Evolutionary conservation across 805 yeast species (phyloP), one percentile per base, ranked within the genome.

Genomic region (Lipomyces sp.): DNA sequence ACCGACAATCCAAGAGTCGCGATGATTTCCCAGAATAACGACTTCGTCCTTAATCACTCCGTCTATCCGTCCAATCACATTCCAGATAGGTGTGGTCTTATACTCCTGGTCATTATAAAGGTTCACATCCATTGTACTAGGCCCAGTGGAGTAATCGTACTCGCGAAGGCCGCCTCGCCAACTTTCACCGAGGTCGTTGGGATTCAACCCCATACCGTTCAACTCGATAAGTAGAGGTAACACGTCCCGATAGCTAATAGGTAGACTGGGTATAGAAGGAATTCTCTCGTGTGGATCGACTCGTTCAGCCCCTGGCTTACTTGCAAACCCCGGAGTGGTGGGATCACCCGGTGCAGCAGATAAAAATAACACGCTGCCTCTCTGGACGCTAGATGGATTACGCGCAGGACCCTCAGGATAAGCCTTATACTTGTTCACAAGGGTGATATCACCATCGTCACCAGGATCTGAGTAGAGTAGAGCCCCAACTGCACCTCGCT

Each of bases 341-440:
- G 95, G 95, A 73, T 89, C 95, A 42, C 95, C 95, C 0, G 93
- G 92, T 3, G 81, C 78, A 58, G 75, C 76, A 3, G 89, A 82
- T 39, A 88, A 77, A 73, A 84, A 89, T 75, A 84, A 86, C 3
- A 87, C 90, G 54, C 90, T 86, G 0, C 95, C 95, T 72, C 95
- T 82, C 78, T 90, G 93, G 37, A 90, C 87, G 13, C 89, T 79
- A 5, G 89, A 84, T 48, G 93, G 93, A 74, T 90, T 86, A 69
- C 95, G 82, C 0, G 93, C 92, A 0, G 89, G 89, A 1, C 95
- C 95, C 1, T 85, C 75, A 1, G 95, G 96, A 71, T 90, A 90
- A 1, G 90, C 79, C 70, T 83, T 77, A 74, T 80, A 86, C 3
- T 90, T 92, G 65, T 87, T 84, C 48, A 81, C 81, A 32, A 81